phyloP scores from a whole-genome alignment of 2,329 filamentous ascomycete genomes.

The Laburnicola sp. region DNA sequence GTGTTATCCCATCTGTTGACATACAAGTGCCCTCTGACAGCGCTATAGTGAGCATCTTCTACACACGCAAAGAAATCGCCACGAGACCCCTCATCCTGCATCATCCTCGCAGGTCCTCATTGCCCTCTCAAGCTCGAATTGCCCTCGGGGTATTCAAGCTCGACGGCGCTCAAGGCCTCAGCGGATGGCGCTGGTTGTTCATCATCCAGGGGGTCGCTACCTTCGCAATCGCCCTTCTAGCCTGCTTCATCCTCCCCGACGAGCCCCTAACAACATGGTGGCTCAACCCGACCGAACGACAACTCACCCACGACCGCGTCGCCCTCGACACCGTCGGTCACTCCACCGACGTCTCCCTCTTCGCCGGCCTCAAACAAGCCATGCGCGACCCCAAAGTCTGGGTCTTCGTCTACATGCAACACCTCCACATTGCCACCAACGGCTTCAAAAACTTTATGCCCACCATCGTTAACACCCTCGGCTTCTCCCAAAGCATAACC shows the following conservation, averaged over 20 bases:
- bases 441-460: constrained; percentile 44
- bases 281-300: constrained; percentile 50
- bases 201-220: constrained; percentile 42
- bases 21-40: too few species aligned
- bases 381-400: constrained; percentile 54
- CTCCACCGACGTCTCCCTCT: constrained; percentile 45
- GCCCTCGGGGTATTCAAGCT: constrained; percentile 45
- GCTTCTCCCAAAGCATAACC: constrained; percentile 28
- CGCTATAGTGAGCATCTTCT: too few species aligned
- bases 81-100: constrained; percentile 45
- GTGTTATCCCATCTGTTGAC: too few species aligned
- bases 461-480: constrained; percentile 28
- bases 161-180: constrained; percentile 32
- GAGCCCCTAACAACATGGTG: constrained; percentile 48
- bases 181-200: constrained; percentile 46
- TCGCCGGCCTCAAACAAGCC: constrained; percentile 54
- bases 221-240: constrained; percentile 31
- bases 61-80: too few species aligned
- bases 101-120: constrained; percentile 46
- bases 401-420: constrained; percentile 58
- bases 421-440: constrained; percentile 57
- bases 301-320: constrained; percentile 22
- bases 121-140: constrained; percentile 51
- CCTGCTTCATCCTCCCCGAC: constrained; percentile 35
- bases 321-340: constrained; percentile 53